Evolutionary conservation across 768 basidiomycete genomes (phyloP), one percentile per base, ranked within the genome.

Genomic region (Pilatotrama ljubarskyi): DNA sequence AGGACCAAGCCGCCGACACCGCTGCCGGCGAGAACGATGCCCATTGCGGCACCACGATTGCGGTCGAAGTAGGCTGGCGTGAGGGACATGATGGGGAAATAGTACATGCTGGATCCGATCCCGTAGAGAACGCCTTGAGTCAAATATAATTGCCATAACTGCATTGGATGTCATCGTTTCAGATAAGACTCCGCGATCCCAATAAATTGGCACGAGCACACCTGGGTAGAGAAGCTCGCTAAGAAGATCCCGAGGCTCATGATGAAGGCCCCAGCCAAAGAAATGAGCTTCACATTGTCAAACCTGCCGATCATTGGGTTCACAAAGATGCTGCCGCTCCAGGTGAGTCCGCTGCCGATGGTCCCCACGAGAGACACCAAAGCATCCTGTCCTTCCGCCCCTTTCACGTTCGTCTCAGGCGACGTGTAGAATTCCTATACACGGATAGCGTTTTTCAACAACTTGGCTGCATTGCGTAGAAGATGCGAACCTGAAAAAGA

Each of bases 41-140:
- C 78, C 74, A 80, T 75, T 0, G 79, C 79, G 35, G 78, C 75
- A 15, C 78, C 79, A 7, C 78, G 75, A 52, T 78, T 74, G n/a
- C 73, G 69, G 57, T 77, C 76, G 51, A 80, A 81, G 64, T 75
- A 79, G 20, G 70, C 64, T 1, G 79, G 79, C 0, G 76, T 75
- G 18, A 79, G 68, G 26, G 74, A 73, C 67, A 78, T 76, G 49
- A 79, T 71, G 1, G 78, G 77, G 58, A 78, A 80, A 63, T 79
- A 80, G 55, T 76, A 75, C 67, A 79, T 68, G 2, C 77, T 77
- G 1, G 78, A 75, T 2, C 77, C 78, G 37, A 81, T 52, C 10
- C 78, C 78, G 43, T 78, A 78, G 5, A 80, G 67, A 18, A 80
- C 56, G 2, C 72, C 74, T 62, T 79, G 78, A 2, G 78, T 78